Base-by-base conservation (phyloP, 352 stramenopile genomes). In the Globisporangium viniferum region DNA sequence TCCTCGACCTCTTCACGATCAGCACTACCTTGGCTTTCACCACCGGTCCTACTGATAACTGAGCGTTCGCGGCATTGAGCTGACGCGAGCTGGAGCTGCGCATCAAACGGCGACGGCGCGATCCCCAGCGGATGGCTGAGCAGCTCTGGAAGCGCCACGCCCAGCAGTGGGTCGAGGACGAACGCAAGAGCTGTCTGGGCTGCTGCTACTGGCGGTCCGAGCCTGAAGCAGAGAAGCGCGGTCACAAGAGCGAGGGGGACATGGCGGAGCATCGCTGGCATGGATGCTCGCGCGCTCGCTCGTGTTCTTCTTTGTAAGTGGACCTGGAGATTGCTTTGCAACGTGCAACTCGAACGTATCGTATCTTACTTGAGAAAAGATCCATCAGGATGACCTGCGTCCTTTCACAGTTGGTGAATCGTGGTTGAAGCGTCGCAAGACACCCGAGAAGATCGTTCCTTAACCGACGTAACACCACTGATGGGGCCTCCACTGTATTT, bases 51-150 rank as follows among this genome's bases (percentile, higher is more conserved):
- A 15, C 54, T 39, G 51, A 24, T 7, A 22, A n/a, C 59, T 71
- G 3, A 78, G 55, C 58, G 35, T 46, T 75, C 78, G 10, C 78
- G 73, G 33, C 78, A 86, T 9, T 75, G 66, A 24, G 69, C 31
- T 46, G 76, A 80, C 33, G 69, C 68, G 31, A 53, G 31, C 33
- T 80, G 69, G 58, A 86, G 60, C 64, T 75, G 74, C 59, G 48
- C 59, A 67, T 83, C 78, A 49, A 86, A 51, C 18, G 66, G 49
- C 2, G 51, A 61, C 4, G 56, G 31, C 33, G 24, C 49, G 31
- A 72, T 51, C 39, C 14, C 41, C 3, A 83, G 57, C 7, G 78
- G 76, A 5, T 24, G 54, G 44, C 61, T 24, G 24, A 83, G 63
- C 35, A 82, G 66, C 57, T 75, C 64, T 2, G 65, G 15, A 12